Conservation (phyloP, 768 basidiomycete genomes). For the Pleurotus platypus region DNA sequence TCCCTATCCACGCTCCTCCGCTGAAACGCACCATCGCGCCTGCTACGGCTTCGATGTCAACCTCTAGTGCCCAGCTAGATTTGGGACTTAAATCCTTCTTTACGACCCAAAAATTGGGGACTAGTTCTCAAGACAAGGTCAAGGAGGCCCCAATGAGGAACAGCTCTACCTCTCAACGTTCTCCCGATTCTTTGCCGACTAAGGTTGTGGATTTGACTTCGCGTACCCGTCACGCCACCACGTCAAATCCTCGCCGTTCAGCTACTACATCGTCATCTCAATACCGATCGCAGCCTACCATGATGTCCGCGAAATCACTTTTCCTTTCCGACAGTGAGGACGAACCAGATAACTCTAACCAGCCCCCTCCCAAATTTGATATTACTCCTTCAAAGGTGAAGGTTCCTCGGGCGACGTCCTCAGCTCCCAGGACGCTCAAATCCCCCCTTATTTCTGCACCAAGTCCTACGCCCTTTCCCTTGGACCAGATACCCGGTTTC, state of each 20-base stretch:
- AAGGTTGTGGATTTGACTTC: conserved; percentile 3
- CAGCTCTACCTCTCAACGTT: background rate
- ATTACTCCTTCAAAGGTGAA: background rate
- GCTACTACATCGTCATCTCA: conserved; percentile 7
- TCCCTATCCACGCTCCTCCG: conserved; percentile 7
- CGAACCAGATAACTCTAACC: conserved; percentile 4
- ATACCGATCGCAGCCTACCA: background rate
- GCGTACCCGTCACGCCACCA: background rate
- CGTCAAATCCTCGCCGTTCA: background rate
- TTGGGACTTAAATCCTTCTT: conserved; percentile 15
- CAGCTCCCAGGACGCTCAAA: background rate
- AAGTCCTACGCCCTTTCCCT: background rate
- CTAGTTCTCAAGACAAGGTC: conserved; percentile 4
- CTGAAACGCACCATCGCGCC: conserved; percentile 11
- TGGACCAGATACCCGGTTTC: background rate
- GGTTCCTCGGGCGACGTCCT: background rate
- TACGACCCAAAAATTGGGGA: conserved; percentile 11
- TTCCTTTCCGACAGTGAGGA: conserved; percentile 12
- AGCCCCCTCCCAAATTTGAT: background rate
- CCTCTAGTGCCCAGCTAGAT: background rate
- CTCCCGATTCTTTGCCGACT: background rate
- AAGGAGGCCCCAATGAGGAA: background rate
- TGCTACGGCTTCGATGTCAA: conserved; percentile 16
- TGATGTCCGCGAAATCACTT: background rate
- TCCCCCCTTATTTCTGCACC: background rate